These are phyloP conservation scores for Raphanus sativus DNA, from an alignment of 345 rosid genomes.

Conservation along the genomic window DNA sequence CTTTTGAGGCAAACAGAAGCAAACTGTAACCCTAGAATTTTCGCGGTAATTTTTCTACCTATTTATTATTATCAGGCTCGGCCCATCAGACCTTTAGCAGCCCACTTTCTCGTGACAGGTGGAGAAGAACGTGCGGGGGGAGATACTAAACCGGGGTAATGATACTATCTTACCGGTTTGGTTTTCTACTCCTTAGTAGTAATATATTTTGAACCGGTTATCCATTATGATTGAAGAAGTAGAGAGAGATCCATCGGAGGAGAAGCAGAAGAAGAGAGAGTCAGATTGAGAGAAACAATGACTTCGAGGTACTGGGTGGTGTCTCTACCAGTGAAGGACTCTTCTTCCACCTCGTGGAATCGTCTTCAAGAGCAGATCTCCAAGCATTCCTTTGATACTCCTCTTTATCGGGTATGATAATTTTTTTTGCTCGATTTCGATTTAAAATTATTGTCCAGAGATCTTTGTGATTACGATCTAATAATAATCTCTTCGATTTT, in stretches of 20 bases:
- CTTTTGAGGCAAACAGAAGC: conserved; percentile 2
- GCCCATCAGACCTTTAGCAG: neutral
- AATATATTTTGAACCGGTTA: conserved; percentile 39
- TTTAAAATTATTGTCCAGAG: too few species aligned
- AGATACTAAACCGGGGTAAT: conserved; percentile 28
- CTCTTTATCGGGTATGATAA: conserved; percentile 83
- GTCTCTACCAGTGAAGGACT: conserved; percentile 83
- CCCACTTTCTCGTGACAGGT: neutral
- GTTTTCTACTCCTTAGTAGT: neutral
- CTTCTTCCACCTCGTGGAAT: conserved; percentile 77
- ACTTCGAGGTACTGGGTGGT: conserved; percentile 90
- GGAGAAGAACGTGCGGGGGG: conserved; percentile 36
- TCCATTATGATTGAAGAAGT: conserved; percentile 28
- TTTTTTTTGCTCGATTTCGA: too few species aligned
- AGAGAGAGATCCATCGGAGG: conserved; percentile 37
- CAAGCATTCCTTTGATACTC: conserved; percentile 92
- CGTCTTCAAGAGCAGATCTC: conserved; percentile 88
- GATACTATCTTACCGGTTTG: conserved; percentile 12
- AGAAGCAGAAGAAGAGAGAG: conserved; percentile 23
- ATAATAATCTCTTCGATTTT: neutral
- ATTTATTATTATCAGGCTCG: neutral
- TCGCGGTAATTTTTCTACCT: neutral
- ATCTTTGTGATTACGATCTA: conserved; percentile 12
- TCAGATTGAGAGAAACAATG: conserved; percentile 45
- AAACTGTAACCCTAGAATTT: conserved; percentile 19